phyloP scores from a whole-genome alignment of 495 filamentous ascomycete genomes.

The Jackrogersella multiformis region DNA sequence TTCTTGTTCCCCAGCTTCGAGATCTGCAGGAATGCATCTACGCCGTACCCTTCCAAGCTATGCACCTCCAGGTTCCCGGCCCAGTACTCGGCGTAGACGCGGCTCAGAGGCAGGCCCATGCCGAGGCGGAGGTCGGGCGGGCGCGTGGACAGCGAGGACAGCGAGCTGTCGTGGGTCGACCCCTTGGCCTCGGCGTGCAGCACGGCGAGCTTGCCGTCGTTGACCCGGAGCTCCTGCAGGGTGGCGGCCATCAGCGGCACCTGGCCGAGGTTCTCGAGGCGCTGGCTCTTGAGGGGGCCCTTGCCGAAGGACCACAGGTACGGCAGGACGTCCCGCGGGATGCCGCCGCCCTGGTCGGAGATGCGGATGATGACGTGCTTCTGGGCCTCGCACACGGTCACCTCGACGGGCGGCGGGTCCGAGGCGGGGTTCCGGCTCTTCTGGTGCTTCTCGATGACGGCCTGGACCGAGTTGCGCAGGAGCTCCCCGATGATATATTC shows the following conservation, averaged over 20 bases:
- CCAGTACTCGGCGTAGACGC: conserved; percentile 99
- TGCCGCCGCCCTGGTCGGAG: conserved; percentile 93
- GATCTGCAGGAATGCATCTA: conserved; percentile 97
- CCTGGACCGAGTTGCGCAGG: conserved; percentile 93
- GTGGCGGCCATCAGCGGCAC: conserved; percentile 96
- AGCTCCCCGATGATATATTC: conserved; percentile 98
- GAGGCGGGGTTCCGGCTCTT: conserved; percentile 41
- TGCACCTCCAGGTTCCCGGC: conserved; percentile 92
- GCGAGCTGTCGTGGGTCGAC: conserved; percentile 64
- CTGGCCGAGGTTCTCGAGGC: conserved; percentile 81
- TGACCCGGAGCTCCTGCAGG: conserved; percentile 80
- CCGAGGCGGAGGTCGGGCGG: conserved; percentile 89
- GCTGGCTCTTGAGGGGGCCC: conserved; percentile 75
- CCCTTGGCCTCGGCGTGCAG: conserved; percentile 59
- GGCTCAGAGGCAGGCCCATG: conserved; percentile 92
- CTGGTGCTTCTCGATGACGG: conserved; percentile 75
- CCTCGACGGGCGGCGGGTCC: conserved; percentile 82
- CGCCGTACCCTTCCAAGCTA: conserved; percentile 93
- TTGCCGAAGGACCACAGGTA: conserved; percentile 97
- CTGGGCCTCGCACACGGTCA: conserved; percentile 91
- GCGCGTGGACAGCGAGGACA: conserved; percentile 79
- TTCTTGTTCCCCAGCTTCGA: conserved; percentile 98
- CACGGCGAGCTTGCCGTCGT: conserved; percentile 91
- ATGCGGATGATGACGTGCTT: conserved; percentile 98
- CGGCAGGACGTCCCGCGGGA: conserved; percentile 84